Evolutionary conservation across 2,329 filamentous ascomycete species (phyloP).

Genomic region (Colletotrichum gigasporum): DNA sequence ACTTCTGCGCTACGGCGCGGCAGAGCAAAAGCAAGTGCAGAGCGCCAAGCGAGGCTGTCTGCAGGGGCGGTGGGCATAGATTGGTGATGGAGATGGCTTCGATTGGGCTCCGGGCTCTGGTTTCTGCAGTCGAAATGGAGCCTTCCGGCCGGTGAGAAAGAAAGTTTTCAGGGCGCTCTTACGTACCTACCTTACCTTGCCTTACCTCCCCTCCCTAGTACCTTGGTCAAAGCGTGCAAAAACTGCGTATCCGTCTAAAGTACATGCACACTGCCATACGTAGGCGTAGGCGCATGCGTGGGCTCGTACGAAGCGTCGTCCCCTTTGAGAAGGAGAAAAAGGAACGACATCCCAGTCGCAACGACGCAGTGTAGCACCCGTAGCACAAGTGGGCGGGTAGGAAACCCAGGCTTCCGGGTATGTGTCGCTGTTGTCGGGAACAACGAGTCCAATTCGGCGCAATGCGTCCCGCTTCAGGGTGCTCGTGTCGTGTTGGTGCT

Average conservation of each 20-base stretch:
- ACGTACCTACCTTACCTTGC: not conserved
- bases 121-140: constrained; percentile 17
- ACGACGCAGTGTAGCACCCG: not conserved
- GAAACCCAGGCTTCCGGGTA: constrained; percentile 16
- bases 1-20: too few species aligned
- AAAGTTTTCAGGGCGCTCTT: constrained; percentile 6
- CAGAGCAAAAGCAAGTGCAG: constrained; percentile 16
- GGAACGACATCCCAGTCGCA: constrained; percentile 1
- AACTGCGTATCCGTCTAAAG: too few species aligned
- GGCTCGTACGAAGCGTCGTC: not conserved
- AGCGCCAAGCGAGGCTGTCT: constrained; percentile 22
- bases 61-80: constrained; percentile 13
- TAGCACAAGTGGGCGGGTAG: not conserved
- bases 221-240: too few species aligned
- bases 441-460: not conserved
- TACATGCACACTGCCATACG: too few species aligned
- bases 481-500: constrained; percentile 2
- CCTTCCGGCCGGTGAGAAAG: constrained; percentile 6
- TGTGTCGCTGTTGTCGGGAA: not conserved
- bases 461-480: not conserved
- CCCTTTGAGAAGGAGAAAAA: not conserved
- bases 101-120: not conserved
- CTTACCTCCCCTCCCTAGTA: too few species aligned
- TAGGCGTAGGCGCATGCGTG: not conserved
- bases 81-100: not conserved